A percentile compares a stretch with the other conserved stretches of the same genome.
These are phyloP conservation scores for Corymbia maculata DNA, from an alignment of 345 rosid species.

Conservation along the genomic window DNA sequence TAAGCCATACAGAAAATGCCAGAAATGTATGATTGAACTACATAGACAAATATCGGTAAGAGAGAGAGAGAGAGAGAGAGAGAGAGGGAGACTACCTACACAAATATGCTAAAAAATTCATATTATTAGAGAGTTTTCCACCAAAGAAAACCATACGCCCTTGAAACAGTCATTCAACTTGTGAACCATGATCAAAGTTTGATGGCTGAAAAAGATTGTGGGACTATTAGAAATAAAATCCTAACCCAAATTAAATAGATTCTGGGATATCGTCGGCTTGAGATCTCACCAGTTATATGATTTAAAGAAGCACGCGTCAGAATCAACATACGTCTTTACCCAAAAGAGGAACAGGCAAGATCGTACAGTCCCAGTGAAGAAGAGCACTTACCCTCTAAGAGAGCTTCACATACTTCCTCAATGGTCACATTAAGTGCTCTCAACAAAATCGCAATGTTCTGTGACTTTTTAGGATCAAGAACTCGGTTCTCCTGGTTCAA, in stretches of 20 bases:
- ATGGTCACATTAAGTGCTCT: constrained; percentile 89
- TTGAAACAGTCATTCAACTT: not conserved
- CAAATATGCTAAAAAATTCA: not conserved
- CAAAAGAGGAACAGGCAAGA: not conserved
- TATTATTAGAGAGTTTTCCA: not conserved
- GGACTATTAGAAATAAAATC: not conserved
- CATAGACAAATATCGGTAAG: not conserved
- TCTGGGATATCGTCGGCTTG: not conserved
- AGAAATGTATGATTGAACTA: not conserved
- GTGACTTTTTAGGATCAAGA: constrained; percentile 90
- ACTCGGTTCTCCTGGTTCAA: constrained; percentile 50
- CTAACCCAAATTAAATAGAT: not conserved
- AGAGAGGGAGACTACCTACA: too few relatives aligned
- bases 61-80: too few relatives aligned
- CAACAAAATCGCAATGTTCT: constrained; percentile 81
- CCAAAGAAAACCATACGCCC: not conserved
- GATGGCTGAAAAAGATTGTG: not conserved
- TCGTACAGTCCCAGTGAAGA: not conserved
- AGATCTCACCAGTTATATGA: not conserved
- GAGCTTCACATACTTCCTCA: constrained; percentile 93
- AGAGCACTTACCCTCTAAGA: constrained; percentile 55
- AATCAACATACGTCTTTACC: not conserved
- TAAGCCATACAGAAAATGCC: not conserved
- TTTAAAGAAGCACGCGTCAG: not conserved
- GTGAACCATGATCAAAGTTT: not conserved